Conservation (phyloP, 306 rosid species). For the Glycine tomentella region DNA sequence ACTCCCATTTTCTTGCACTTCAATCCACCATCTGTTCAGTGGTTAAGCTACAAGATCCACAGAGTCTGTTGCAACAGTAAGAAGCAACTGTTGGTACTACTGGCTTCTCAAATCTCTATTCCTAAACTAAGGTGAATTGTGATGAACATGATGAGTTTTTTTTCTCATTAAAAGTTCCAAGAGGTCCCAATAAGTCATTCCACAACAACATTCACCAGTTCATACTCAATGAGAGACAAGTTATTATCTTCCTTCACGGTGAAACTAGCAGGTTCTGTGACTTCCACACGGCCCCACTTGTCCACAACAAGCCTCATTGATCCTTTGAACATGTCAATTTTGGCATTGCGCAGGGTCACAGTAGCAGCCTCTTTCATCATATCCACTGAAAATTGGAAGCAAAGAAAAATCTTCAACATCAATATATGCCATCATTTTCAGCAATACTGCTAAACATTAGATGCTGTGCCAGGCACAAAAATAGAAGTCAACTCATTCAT, state of each 20-base stretch:
- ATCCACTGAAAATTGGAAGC: conserved; percentile 59
- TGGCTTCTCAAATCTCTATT: conserved; percentile 63
- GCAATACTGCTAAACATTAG: no score
- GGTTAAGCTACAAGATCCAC: conserved; percentile 56
- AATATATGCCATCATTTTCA: no score
- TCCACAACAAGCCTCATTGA: conserved; percentile 83
- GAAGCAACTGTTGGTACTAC: conserved; percentile 52
- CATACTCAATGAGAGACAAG: conserved; percentile 70
- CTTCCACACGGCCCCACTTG: conserved; percentile 79
- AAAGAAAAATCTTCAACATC: not conserved
- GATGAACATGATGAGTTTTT: conserved; percentile 53
- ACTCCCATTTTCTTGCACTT: conserved; percentile 51
- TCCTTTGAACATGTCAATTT: conserved; percentile 80
- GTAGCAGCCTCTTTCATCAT: conserved; percentile 70
- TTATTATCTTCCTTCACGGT: conserved; percentile 79
- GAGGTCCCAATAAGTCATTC: conserved; percentile 56
- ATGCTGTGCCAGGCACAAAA: no score
- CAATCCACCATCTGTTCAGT: conserved; percentile 54
- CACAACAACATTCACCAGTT: conserved; percentile 73
- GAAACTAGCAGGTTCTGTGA: conserved; percentile 64
- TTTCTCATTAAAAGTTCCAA: conserved; percentile 55
- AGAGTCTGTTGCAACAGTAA: conserved; percentile 53
- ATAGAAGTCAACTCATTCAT: no score
- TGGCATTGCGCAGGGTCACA: conserved; percentile 68
- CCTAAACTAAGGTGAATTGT: conserved; percentile 58